A percentile compares a stretch with the other conserved stretches of the same genome.
These are phyloP conservation scores for Paramecium sexaurelia DNA, from an alignment of 73 alveolate genomes.

Conservation along the genomic window DNA sequence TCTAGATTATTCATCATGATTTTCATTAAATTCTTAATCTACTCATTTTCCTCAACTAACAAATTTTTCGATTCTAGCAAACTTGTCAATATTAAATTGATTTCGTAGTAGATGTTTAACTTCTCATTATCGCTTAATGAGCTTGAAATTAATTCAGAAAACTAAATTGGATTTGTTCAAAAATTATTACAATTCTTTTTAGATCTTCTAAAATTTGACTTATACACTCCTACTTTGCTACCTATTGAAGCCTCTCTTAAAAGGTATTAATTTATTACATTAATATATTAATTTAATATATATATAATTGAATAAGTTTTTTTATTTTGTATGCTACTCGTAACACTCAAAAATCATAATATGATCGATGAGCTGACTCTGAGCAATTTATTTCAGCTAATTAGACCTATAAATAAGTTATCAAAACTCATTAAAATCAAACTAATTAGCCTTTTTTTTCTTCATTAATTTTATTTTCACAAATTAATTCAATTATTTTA, in stretches of 20 bases:
- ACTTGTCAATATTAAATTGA: background rate
- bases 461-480: background rate
- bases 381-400: background rate
- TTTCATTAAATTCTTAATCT: conserved; percentile 14
- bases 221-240: background rate
- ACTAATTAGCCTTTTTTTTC: background rate
- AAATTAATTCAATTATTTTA: conserved; percentile 15
- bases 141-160: background rate
- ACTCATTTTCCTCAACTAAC: background rate
- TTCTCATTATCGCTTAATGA: conserved; percentile 21
- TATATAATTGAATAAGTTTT: background rate
- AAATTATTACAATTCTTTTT: background rate
- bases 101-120: background rate
- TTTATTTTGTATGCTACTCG: conserved; percentile 9
- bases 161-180: background rate
- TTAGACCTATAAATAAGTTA: background rate
- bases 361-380: conserved; percentile 39
- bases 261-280: background rate
- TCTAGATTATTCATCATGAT: conserved; percentile 22
- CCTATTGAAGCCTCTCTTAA: background rate
- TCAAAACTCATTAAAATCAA: background rate
- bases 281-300: background rate
- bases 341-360: conserved; percentile 27
- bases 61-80: background rate
- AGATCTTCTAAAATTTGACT: background rate